phyloP scores from a whole-genome alignment of 2,329 filamentous ascomycete genomes.

The Aspergillus texensis region DNA sequence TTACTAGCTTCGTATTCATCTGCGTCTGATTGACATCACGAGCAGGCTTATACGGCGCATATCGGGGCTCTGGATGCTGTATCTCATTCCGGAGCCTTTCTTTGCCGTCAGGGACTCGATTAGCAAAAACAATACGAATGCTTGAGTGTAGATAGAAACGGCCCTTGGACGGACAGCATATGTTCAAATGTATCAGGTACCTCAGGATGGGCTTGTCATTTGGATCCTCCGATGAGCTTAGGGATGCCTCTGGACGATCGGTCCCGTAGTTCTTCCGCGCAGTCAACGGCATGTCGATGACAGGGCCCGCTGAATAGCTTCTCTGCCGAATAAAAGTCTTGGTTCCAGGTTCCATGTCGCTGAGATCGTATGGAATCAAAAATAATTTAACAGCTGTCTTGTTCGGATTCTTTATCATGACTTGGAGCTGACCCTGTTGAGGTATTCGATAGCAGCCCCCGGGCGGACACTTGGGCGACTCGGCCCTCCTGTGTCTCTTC shows the following conservation, averaged over 20 bases:
- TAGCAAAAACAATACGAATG: slow-evolving; percentile 93
- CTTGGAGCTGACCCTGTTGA: slow-evolving; percentile 89
- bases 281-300: slow-evolving; percentile 69
- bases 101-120: slow-evolving; percentile 92
- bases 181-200: slow-evolving; percentile 90
- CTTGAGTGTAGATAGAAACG: slow-evolving; percentile 90
- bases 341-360: slow-evolving; percentile 88
- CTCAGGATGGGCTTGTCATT: slow-evolving; percentile 70
- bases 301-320: slow-evolving; percentile 84
- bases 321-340: slow-evolving; percentile 96
- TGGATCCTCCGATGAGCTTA: slow-evolving; percentile 43
- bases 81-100: slow-evolving; percentile 90
- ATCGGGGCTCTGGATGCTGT: slow-evolving; percentile 83
- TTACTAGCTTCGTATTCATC: slow-evolving; percentile 55
- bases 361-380: slow-evolving; percentile 86
- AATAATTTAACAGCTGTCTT: slow-evolving; percentile 98
- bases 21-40: slow-evolving; percentile 46
- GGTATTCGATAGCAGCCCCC: slow-evolving; percentile 94
- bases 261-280: slow-evolving; percentile 49
- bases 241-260: slow-evolving; percentile 57
- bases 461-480: slow-evolving; percentile 68
- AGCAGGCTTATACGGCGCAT: slow-evolving; percentile 76
- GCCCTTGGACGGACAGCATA: slow-evolving; percentile 82
- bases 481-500: slow-evolving; percentile 63
- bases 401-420: slow-evolving; percentile 97